A percentile compares a stretch with the other conserved stretches of the same genome.
Evolutionary conservation across 306 rosid species (phyloP).

Genomic region (Cicer arietinum): DNA sequence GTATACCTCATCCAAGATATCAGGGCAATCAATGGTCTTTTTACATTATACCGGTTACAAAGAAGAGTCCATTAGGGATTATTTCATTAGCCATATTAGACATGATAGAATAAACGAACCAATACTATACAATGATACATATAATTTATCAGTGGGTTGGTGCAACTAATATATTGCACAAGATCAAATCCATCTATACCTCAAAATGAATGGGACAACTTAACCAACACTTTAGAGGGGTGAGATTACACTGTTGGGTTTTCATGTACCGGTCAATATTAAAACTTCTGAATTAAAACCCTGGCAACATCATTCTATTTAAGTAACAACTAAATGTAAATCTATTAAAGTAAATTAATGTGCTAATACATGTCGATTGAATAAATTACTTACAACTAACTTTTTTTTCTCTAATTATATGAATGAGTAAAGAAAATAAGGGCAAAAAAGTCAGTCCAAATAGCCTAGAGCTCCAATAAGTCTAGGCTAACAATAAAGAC

Average conservation of each 20-base stretch:
- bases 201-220: slow-evolving; percentile 16
- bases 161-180: not conserved
- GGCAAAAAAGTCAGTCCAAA: not conserved
- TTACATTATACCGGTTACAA: slow-evolving; percentile 24
- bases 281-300: slow-evolving; percentile 8
- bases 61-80: not conserved
- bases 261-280: not conserved
- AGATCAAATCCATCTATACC: slow-evolving; percentile 12
- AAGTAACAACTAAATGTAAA: slow-evolving; percentile 4
- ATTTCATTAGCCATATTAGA: not conserved
- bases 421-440: not conserved
- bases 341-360: not conserved
- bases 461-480: not conserved
- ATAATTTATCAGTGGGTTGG: not conserved
- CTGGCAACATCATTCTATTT: not conserved
- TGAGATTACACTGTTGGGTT: slow-evolving; percentile 7
- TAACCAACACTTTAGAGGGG: not conserved
- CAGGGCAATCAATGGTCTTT: slow-evolving; percentile 36
- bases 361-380: not conserved
- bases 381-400: not conserved
- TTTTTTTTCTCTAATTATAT: not conserved
- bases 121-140: not conserved
- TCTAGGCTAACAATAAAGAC: slow-evolving; percentile 18
- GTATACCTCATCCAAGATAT: slow-evolving; percentile 26
- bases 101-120: not conserved